A percentile compares a stretch with the other conserved stretches of the same genome.
phyloP scores from a whole-genome alignment of 257 asterid species.

The Verbascum thapsus region DNA sequence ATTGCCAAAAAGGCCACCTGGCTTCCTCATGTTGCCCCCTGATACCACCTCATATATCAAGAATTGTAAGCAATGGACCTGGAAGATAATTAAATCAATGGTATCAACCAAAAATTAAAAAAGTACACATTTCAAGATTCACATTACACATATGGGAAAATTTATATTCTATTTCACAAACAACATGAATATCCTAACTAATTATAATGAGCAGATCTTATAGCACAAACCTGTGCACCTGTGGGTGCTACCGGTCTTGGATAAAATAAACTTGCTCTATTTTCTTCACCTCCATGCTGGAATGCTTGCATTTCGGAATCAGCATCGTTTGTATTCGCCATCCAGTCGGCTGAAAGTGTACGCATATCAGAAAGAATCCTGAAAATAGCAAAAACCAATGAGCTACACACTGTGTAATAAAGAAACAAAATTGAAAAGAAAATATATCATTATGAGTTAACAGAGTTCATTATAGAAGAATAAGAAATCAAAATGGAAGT shows the following conservation, averaged over 20 bases:
- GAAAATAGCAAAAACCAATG: conserved; percentile 38
- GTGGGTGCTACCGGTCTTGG: conserved; percentile 99
- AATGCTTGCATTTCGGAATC: conserved; percentile 76
- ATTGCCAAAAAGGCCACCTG: conserved; percentile 98
- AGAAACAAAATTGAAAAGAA: background rate
- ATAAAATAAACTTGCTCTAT: conserved; percentile 73
- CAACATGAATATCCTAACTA: conserved; percentile 24
- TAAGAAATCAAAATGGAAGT: conserved; percentile 5
- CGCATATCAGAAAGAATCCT: conserved; percentile 99
- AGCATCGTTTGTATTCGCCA: conserved; percentile 92
- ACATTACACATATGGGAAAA: conserved; percentile 10
- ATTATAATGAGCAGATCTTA: conserved; percentile 16
- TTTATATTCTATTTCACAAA: conserved; percentile 7
- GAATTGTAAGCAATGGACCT: conserved; percentile 98
- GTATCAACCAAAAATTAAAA: background rate
- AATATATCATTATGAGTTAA: conserved; percentile 4
- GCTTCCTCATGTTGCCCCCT: conserved; percentile 97
- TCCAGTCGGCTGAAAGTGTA: conserved; percentile 99
- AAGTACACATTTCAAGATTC: background rate
- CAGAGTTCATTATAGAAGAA: conserved; percentile 11
- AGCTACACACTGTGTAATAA: conserved; percentile 19
- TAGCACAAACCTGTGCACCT: conserved; percentile 83
- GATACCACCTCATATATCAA: conserved; percentile 98
- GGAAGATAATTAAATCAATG: conserved; percentile 25
- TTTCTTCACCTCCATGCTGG: conserved; percentile 89